Percentiles rank a stretch among this genome's conserved stretches.
Evolutionary conservation across 208 protist genomes (phyloP).

Genomic region (Angomonas desouzai): DNA sequence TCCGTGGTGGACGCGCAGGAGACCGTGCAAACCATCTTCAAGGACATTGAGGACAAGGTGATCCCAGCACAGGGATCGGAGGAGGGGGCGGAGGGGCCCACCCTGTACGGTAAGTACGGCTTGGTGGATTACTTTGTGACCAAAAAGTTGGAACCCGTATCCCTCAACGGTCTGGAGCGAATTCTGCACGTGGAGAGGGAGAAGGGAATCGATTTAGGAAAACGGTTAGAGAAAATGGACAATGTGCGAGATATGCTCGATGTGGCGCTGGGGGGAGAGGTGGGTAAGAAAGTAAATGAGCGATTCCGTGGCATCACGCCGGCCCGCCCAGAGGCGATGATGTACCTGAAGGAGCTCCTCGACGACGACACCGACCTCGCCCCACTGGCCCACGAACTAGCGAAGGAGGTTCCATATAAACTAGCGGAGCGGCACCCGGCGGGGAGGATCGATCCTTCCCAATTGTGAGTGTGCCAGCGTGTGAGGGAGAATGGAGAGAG

Average conservation of each 20-base stretch:
- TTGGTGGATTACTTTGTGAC: constrained; percentile 78
- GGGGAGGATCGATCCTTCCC: constrained; percentile 47
- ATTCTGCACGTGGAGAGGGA: constrained; percentile 79
- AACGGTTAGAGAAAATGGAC: constrained; percentile 76
- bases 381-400: constrained; percentile 55
- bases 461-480: too few relatives aligned
- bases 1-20: constrained; percentile 77
- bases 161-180: constrained; percentile 72
- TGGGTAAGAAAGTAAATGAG: constrained; percentile 65
- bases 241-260: constrained; percentile 79
- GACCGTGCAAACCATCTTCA: constrained; percentile 50
- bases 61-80: constrained; percentile 28
- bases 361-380: constrained; percentile 85
- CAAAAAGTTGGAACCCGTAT: constrained; percentile 77
- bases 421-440: constrained; percentile 65
- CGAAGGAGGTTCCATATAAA: constrained; percentile 55
- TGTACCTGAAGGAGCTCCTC: constrained; percentile 84
- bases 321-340: constrained; percentile 51
- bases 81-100: constrained; percentile 15
- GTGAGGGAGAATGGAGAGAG: too few relatives aligned
- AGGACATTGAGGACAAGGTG: constrained; percentile 47
- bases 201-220: constrained; percentile 80
- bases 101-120: constrained; percentile 80
- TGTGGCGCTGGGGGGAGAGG: constrained; percentile 71
- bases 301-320: constrained; percentile 68